Conservation (phyloP, 495 filamentous ascomycete genomes). For the Penicillium atrosanguineum region DNA sequence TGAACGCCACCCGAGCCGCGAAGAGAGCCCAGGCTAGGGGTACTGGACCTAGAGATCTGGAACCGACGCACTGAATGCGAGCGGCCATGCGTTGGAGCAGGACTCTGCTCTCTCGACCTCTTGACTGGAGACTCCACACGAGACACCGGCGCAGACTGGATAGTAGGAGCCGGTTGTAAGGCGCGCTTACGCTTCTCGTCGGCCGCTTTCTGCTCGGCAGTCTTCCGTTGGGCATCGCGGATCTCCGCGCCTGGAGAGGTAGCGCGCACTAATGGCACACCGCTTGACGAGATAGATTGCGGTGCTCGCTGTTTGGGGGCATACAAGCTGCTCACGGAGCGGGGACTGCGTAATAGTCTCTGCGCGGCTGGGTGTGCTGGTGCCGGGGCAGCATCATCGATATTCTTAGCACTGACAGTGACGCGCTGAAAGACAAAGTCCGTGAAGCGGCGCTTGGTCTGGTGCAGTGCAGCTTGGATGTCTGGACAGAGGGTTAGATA, state of each 20-base stretch:
- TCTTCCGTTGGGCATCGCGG: conserved; percentile 36
- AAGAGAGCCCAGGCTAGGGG: conserved; percentile 23
- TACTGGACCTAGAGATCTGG: conserved; percentile 38
- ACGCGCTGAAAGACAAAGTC: conserved; percentile 49
- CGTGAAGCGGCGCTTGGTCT: conserved; percentile 49
- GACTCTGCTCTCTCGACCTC: not conserved
- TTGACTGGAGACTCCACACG: not conserved
- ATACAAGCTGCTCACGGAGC: conserved; percentile 42
- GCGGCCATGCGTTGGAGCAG: conserved; percentile 13
- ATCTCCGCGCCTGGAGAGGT: conserved; percentile 48
- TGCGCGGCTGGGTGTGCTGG: conserved; percentile 20
- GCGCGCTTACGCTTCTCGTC: conserved; percentile 31
- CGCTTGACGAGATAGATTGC: conserved; percentile 12
- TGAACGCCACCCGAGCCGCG: conserved; percentile 35
- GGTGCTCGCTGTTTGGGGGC: conserved; percentile 17
- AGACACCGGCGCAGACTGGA: not conserved
- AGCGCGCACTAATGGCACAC: conserved; percentile 40
- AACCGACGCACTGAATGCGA: conserved; percentile 37
- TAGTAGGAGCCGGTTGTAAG: conserved; percentile 21
- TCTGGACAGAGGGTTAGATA: conserved; percentile 26
- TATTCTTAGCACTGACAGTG: conserved; percentile 23
- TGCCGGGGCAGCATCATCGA: conserved; percentile 12
- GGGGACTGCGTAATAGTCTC: conserved; percentile 33
- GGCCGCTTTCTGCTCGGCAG: conserved; percentile 28
- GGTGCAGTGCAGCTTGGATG: conserved; percentile 45